Conservation (phyloP, 106 monocot genomes). For the Dioscorea alata region DNA sequence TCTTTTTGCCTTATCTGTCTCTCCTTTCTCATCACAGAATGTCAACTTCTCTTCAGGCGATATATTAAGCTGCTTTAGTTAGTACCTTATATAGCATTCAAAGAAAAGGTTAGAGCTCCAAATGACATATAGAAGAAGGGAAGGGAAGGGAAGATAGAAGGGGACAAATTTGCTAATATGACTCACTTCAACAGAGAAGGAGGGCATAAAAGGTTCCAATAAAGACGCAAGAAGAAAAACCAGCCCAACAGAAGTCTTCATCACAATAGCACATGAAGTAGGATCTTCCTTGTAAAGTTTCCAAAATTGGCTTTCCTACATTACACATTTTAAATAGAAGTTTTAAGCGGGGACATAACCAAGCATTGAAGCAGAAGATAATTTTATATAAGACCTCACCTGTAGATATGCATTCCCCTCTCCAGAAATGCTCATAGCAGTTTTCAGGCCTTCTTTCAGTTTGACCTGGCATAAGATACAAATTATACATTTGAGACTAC, state of each 20-base stretch:
- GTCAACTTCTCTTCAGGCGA: conserved; percentile 37
- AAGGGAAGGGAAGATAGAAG: not conserved
- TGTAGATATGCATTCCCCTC: conserved; percentile 94
- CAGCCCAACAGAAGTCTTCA: conserved; percentile 87
- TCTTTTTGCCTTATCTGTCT: conserved; percentile 48
- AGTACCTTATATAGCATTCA: conserved; percentile 45
- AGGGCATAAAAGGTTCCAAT: conserved; percentile 96
- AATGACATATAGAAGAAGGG: not conserved
- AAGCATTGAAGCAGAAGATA: too few relatives aligned
- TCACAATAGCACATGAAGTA: conserved; percentile 66
- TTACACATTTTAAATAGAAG: not conserved
- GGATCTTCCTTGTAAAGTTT: conserved; percentile 89
- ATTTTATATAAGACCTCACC: conserved; percentile 24
- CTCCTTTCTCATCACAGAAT: conserved; percentile 65
- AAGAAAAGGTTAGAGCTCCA: conserved; percentile 10
- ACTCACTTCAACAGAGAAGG: conserved; percentile 79
- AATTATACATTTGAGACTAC: not conserved
- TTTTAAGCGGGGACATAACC: too few relatives aligned
- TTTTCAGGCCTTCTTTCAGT: conserved; percentile 85
- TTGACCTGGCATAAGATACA: conserved; percentile 56
- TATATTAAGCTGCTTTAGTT: conserved; percentile 78
- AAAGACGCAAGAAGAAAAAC: conserved; percentile 87
- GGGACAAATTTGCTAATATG: not conserved
- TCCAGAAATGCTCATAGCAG: conserved; percentile 90
- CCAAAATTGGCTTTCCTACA: conserved; percentile 95